Percentiles rank a stretch among this genome's conserved stretches.
Evolutionary conservation across 257 asterid genomes (phyloP).

Genomic region (Schizonepeta tenuifolia): DNA sequence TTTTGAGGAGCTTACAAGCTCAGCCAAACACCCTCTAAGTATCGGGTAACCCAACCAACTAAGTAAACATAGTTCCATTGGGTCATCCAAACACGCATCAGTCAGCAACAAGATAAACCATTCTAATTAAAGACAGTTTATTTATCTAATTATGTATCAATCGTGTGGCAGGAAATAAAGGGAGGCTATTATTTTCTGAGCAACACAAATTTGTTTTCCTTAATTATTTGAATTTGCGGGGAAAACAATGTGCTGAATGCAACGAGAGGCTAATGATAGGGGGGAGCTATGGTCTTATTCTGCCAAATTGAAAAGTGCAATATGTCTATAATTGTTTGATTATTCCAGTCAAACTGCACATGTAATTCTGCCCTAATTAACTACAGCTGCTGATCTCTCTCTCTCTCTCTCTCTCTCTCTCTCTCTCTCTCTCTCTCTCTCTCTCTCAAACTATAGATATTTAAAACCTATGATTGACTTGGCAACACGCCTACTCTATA

Average conservation of each 20-base stretch:
- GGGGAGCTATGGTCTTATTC: conserved; percentile 9
- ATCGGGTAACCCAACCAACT: too few relatives aligned
- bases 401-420: too few relatives aligned
- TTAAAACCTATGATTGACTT: conserved; percentile 23
- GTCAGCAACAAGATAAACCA: too few relatives aligned
- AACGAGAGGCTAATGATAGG: neutral
- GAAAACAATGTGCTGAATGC: conserved; percentile 30
- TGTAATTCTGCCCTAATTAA: conserved; percentile 11
- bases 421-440: too few relatives aligned
- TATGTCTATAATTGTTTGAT: conserved; percentile 8
- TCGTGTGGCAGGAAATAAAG: neutral
- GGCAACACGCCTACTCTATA: conserved; percentile 17
- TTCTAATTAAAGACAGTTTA: too few relatives aligned
- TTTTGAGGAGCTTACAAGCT: too few relatives aligned
- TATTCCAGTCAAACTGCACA: conserved; percentile 31
- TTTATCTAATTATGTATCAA: neutral
- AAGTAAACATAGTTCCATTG: too few relatives aligned
- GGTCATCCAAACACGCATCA: too few relatives aligned
- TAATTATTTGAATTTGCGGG: conserved; percentile 12
- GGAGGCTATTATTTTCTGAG: neutral
- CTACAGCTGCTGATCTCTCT: neutral
- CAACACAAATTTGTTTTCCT: neutral
- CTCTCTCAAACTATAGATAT: too few relatives aligned
- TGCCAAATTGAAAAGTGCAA: conserved; percentile 33
- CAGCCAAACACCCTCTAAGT: too few relatives aligned